Evolutionary conservation across 1,284 basidiomycete genomes (phyloP).

Genomic region (Apiotrichum montevideense): DNA sequence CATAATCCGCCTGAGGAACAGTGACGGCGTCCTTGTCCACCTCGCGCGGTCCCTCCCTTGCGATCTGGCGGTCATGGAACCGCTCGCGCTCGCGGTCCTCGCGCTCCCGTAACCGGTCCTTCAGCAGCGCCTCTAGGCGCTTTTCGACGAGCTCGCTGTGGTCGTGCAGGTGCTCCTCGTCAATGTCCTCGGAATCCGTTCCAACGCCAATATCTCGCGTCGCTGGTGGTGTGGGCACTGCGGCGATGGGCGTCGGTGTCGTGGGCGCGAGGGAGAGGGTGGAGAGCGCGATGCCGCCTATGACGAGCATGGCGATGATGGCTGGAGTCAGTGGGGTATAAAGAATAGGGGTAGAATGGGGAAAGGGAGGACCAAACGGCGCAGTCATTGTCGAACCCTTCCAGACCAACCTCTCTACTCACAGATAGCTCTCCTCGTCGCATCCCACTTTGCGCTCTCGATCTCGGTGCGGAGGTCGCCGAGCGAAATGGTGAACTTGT

Average conservation of each 20-base stretch:
- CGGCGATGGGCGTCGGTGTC: neutral
- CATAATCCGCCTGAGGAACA: too few relatives aligned
- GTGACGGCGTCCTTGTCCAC: neutral
- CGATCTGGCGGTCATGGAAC: neutral
- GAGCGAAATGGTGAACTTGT: conserved; percentile 74
- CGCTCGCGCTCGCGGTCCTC: neutral
- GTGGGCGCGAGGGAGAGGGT: neutral
- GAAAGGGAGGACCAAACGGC: too few relatives aligned
- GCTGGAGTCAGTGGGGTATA: conserved; percentile 18
- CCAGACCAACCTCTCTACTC: conserved; percentile 36
- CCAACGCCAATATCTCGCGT: conserved; percentile 28
- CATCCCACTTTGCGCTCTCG: conserved; percentile 86
- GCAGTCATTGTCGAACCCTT: too few relatives aligned
- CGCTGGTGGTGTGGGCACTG: conserved; percentile 3
- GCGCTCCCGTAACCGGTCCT: neutral
- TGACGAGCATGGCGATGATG: conserved; percentile 30
- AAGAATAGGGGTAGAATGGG: neutral
- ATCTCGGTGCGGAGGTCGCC: conserved; percentile 81
- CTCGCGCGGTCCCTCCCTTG: too few relatives aligned
- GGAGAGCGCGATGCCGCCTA: conserved; percentile 13
- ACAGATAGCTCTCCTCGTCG: conserved; percentile 79
- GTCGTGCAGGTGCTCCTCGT: neutral
- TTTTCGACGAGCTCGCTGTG: neutral
- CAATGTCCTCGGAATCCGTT: conserved; percentile 22
- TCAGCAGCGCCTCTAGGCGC: conserved; percentile 4